Percentiles rank a stretch among this genome's conserved stretches.
phyloP scores from a whole-genome alignment of 768 basidiomycete genomes.

The Tylopilus vinaceipallidus region DNA sequence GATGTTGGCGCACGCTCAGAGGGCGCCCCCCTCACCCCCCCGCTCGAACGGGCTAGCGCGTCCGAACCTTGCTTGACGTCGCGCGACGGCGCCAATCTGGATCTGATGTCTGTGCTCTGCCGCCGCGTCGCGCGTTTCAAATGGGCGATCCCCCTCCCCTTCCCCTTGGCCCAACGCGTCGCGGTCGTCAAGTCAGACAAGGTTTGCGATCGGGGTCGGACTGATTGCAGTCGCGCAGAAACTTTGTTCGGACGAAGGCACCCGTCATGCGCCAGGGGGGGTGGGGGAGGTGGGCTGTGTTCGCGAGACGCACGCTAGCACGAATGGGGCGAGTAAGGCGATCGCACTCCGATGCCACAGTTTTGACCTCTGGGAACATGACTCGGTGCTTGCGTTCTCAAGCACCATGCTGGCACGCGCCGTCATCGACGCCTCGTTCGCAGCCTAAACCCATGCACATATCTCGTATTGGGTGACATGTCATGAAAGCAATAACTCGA shows the following conservation, averaged over 20 bases:
- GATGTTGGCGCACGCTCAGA: too few relatives aligned
- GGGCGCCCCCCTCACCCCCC: too few relatives aligned
- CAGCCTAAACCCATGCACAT: neutral
- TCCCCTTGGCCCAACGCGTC: too few relatives aligned
- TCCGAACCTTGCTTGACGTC: slow-evolving; percentile 28
- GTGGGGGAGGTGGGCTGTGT: too few relatives aligned
- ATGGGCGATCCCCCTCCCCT: too few relatives aligned
- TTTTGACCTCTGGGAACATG: slow-evolving; percentile 7
- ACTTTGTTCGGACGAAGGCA: slow-evolving; percentile 18
- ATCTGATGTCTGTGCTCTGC: too few relatives aligned
- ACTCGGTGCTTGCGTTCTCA: slow-evolving; percentile 2
- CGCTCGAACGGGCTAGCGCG: too few relatives aligned
- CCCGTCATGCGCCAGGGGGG: slow-evolving; percentile 11
- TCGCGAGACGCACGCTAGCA: neutral
- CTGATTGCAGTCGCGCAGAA: slow-evolving; percentile 22
- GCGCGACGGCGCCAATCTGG: too few relatives aligned
- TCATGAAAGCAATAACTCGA: slow-evolving; percentile 15
- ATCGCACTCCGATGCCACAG: neutral
- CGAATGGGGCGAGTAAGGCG: neutral
- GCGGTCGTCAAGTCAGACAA: slow-evolving; percentile 3
- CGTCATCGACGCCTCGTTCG: too few relatives aligned
- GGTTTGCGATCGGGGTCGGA: slow-evolving; percentile 14
- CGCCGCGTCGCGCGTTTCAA: too few relatives aligned
- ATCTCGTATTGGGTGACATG: slow-evolving; percentile 9
- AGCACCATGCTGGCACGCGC: slow-evolving; percentile 11